Conservation (phyloP, 148 eudicot genomes). For the Chenopodium formosanum region DNA sequence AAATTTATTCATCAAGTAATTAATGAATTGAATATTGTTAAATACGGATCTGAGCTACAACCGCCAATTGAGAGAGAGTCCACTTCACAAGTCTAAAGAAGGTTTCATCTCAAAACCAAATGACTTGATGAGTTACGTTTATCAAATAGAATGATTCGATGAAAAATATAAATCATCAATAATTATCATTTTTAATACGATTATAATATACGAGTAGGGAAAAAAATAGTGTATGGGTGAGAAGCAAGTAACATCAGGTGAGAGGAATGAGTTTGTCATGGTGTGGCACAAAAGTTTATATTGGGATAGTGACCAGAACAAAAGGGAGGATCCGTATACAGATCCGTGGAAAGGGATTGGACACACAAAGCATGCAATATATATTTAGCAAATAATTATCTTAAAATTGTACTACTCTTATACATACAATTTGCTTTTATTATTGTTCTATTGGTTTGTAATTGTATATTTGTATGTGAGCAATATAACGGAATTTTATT, state of each 20-base stretch:
- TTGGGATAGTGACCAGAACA: slow-evolving; percentile 27
- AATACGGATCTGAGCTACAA: no score
- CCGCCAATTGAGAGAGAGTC: no score
- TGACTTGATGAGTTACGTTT: no score
- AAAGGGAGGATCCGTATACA: slow-evolving; percentile 28
- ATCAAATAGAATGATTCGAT: no score
- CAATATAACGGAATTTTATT: not conserved
- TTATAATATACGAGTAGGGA: no score
- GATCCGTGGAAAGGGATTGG: slow-evolving; percentile 38
- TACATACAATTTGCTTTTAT: not conserved
- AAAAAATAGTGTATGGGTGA: not conserved
- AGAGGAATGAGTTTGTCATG: slow-evolving; percentile 22
- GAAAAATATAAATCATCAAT: no score
- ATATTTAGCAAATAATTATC: slow-evolving; percentile 21
- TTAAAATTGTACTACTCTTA: not conserved
- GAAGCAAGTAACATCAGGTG: not conserved
- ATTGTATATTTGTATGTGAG: no score
- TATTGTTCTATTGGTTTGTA: not conserved
- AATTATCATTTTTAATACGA: no score
- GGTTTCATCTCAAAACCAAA: no score
- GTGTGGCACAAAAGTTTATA: slow-evolving; percentile 32
- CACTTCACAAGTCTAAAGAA: no score
- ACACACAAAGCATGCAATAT: slow-evolving; percentile 17
- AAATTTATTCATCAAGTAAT: no score
- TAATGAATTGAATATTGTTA: no score